Base-by-base conservation (phyloP, 1,139 yeast species). In the Meyerozyma elateridarum region DNA sequence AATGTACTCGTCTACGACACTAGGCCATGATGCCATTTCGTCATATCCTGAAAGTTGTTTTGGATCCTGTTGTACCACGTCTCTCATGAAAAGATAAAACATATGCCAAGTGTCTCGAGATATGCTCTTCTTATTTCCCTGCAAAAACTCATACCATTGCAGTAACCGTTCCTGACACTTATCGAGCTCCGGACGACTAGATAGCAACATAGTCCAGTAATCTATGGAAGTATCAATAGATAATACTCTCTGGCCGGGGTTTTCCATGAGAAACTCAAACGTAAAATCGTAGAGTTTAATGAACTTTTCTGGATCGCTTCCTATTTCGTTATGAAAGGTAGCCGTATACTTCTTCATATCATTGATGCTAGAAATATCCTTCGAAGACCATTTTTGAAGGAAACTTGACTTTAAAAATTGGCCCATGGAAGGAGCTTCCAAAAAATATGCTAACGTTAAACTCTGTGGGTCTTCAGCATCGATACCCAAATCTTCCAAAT, bases 21-120 rank as follows among this genome's bases (percentile, higher is more conserved):
- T 77, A 5, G 97, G 98, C 97, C 97, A 89, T 1, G 96, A 84
- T 28, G 83, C 88, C 52, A 73, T 68, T 42, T 82, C 93, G 46
- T 83, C 89, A 54, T 87, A 88, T 3, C 56, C 62, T 8, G 56
- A 52, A 12, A 83, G 61, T 3, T 36, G 34, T 1, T 54, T 49
- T 0, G 83, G 77, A 43, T 81, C 84, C 1, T 53, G 42, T 2
- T 64, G 54, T 3, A 66, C 39, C 29, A 73, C 72, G 36, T 76
- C 79, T 28, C 59, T 56, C 32, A 83, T 61, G 49, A 89, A 87
- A 38, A 77, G 74, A 39, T 73, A 70, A 36, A 84, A 63, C 96
- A 89, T 88, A 38, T 74, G 71, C 96, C 96, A 89, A 22, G 80
- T 76, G 49, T 89, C 98, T 39, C 60, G 72, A 6, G 84, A 73